Percentiles rank a stretch among this genome's conserved stretches.
phyloP scores from a whole-genome alignment of 2,329 filamentous ascomycete genomes.

The Aspergillus fumigatiaffinis region DNA sequence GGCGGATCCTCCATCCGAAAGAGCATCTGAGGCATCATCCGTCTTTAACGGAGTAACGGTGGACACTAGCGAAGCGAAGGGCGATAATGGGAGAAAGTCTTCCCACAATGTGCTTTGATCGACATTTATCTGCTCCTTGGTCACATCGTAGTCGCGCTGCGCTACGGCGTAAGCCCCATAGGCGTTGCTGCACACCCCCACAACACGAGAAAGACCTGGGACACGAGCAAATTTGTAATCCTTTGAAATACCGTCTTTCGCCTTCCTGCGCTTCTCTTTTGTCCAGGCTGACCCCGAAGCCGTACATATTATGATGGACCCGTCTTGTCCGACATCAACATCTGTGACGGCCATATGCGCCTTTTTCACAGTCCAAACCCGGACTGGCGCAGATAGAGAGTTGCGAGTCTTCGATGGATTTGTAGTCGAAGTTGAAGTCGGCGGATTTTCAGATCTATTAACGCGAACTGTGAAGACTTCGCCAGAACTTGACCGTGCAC shows the following conservation, averaged over 20 bases:
- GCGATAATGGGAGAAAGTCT: slow-evolving; percentile 66
- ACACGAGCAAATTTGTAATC: slow-evolving; percentile 96
- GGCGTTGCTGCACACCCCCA: slow-evolving; percentile 78
- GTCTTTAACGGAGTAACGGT: slow-evolving; percentile 35
- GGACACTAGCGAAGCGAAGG: slow-evolving; percentile 59
- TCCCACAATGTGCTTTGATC: slow-evolving; percentile 67
- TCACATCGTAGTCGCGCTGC: slow-evolving; percentile 77
- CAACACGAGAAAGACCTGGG: slow-evolving; percentile 78
- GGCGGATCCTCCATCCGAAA: slow-evolving; percentile 13
- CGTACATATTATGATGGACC: slow-evolving; percentile 90
- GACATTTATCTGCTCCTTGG: slow-evolving; percentile 66
- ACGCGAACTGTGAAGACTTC: slow-evolving; percentile 85
- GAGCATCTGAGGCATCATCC: slow-evolving; percentile 38
- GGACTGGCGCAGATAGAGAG: slow-evolving; percentile 71
- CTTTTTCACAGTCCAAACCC: slow-evolving; percentile 86
- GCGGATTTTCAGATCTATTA: slow-evolving; percentile 61
- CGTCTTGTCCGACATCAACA: slow-evolving; percentile 84
- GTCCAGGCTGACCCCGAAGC: slow-evolving; percentile 91
- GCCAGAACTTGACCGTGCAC: slow-evolving; percentile 76
- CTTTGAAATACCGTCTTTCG: slow-evolving; percentile 71
- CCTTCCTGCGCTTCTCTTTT: slow-evolving; percentile 75
- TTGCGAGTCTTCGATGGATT: slow-evolving; percentile 88
- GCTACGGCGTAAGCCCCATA: slow-evolving; percentile 88
- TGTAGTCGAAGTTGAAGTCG: slow-evolving; percentile 70
- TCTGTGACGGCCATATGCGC: slow-evolving; percentile 79